Base-by-base conservation (phyloP, 2,329 filamentous ascomycete species). In the Aspergillus ochraceoroseus region DNA sequence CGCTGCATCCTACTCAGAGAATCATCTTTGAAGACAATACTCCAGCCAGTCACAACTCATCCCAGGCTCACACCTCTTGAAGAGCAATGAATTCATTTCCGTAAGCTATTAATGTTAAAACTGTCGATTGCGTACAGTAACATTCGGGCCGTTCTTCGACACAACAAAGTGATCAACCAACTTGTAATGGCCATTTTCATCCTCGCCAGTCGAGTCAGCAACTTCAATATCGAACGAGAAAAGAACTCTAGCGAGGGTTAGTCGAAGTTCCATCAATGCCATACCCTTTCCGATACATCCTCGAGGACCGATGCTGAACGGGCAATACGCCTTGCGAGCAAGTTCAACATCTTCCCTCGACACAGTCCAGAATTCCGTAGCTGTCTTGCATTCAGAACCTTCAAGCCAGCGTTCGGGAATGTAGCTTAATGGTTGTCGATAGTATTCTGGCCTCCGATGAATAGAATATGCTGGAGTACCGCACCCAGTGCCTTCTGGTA, bases 261-360 rank as follows among this genome's bases (percentile, higher is more conserved):
- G 39, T n/a, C 55, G 54, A 55, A 69, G 60, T 44, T 70, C 66
- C 55, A 67, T 62, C 33, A 67, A 59, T 2, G 67, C 67, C 61
- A 70, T 59, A 26, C 60, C 59, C 50, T 69, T 69, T 4, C 66
- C 67, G 43, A 67, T 62, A 37, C 67, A 70, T 1, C 65, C 65
- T 2, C 66, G 58, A 1, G 62, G 63, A 1, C 67, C 67, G 25
- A 68, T 62, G 28, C 61, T 65, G 35, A 70, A 70, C 5, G 86
- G 83, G 47, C 82, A 87, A 64, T 85, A 90, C 0, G 85, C 85
- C 22, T 71, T 73, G 35, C 82, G 75, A 2, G 83, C 82, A 4
- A 68, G 56, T 2, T 66, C 63, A 37, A 64, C 56, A 1, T 77
- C 74, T 1, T 72, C 70, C 42, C 74, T 72, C 4, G 66, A 73